Evolutionary conservation across 768 basidiomycete genomes (phyloP), one percentile per base, ranked within the genome.

Genomic region (Neoboletus brunneissimus): DNA sequence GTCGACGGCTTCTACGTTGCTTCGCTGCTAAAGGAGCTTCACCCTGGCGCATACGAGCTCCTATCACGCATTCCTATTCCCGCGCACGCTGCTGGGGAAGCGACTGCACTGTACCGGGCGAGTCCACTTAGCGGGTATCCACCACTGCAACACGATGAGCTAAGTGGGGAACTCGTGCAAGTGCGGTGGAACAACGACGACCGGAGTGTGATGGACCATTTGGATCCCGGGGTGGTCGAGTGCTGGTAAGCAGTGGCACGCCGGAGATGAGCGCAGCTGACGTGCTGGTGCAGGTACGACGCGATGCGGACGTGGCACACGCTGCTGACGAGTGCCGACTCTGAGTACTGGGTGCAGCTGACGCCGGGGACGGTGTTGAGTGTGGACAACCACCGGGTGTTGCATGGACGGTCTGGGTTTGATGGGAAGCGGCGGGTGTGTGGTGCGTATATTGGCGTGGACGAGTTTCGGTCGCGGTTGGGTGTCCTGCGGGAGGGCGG

Each of bases 101-200:
- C 76, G 0, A 72, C 70, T 1, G 72, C 77, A 2, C 63, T 89
- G 18, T 89, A 88, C 65, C 74, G 72, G 2, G 84, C 87, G 5
- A 77, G 69, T 35, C 88, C 88, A 0, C 59, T 74, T 2, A 73
- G 78, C 0, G 84, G 85, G 1, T 87, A 88, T 64, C 89, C 94
- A 0, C 81, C 89, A 0, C 76, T 98, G 5, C 74, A 79, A 16
- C 89, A 92, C 67, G 87, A 93, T 51, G 63, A 71, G 2, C 51
- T 69, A 9, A 81, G 77, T 13, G 84, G 81, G 2, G 82, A 87
- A 57, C 77, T 98, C 0, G 71, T 77, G 5, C 88, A 91, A 57
- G 87, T 98, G 34, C 74, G 95, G 51, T 98, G 94, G 91, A 98
- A 98, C 66, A 95, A 93, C 58, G 89, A 94, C 61, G 95, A 98